Evolutionary conservation across 1,139 yeast species (phyloP).

Genomic region (Groenewaldozyma sp.): DNA sequence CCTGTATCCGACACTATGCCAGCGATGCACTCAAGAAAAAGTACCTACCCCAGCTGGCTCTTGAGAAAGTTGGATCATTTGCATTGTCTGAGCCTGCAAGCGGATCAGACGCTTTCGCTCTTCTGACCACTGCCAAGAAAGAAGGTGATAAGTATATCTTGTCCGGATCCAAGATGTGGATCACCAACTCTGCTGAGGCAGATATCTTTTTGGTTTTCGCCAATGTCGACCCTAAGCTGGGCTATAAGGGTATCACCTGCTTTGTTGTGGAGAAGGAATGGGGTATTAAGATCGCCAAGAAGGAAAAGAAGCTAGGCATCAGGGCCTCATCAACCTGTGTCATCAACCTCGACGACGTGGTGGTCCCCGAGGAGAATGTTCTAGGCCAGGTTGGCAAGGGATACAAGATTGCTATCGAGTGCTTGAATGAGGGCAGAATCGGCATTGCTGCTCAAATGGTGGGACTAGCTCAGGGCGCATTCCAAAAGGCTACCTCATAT

Average conservation of each 20-base stretch:
- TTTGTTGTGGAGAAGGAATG: constrained; percentile 34
- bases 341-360: constrained; percentile 34
- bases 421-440: constrained; percentile 38
- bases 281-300: constrained; percentile 37
- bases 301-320: constrained; percentile 38
- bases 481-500: constrained; percentile 34
- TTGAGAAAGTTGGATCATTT: constrained; percentile 33
- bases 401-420: constrained; percentile 38
- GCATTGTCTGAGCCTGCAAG: constrained; percentile 36
- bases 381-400: constrained; percentile 38
- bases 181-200: constrained; percentile 39
- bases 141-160: constrained; percentile 30
- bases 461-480: constrained; percentile 38
- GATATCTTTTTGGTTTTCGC: constrained; percentile 36
- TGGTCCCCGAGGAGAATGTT: constrained; percentile 28
- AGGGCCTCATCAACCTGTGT: constrained; percentile 38
- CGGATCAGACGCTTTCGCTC: constrained; percentile 40
- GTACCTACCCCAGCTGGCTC: constrained; percentile 33
- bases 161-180: constrained; percentile 39
- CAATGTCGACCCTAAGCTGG: constrained; percentile 34
- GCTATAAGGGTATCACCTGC: constrained; percentile 40
- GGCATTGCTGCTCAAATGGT: constrained; percentile 41
- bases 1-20: constrained; percentile 34
- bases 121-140: constrained; percentile 31
- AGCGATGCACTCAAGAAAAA: constrained; percentile 30